These are phyloP conservation scores for Begonia fuchsioides DNA, from an alignment of 306 rosid genomes.

Conservation along the genomic window DNA sequence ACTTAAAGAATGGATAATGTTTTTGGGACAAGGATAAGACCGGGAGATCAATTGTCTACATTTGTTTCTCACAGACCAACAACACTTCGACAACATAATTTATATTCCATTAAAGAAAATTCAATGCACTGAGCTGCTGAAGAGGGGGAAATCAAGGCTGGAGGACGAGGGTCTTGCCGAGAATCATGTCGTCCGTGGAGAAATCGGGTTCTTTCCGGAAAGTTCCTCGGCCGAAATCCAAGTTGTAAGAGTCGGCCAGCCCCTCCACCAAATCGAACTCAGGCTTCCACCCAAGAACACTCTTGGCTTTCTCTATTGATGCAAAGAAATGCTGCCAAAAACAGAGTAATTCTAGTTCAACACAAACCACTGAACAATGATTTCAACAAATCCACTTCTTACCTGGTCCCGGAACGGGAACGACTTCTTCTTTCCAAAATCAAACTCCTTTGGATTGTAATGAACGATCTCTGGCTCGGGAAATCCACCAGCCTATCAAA, in stretches of 20 bases:
- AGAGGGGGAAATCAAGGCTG: conserved; percentile 11
- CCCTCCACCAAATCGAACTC: conserved; percentile 74
- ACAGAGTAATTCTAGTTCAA: background rate
- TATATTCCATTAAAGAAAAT: too few relatives aligned
- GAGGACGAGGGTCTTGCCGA: conserved; percentile 72
- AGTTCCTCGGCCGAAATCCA: conserved; percentile 90
- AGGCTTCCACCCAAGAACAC: conserved; percentile 68
- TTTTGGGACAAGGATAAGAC: too few relatives aligned
- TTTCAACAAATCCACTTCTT: background rate
- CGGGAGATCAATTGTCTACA: too few relatives aligned
- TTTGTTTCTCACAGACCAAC: too few relatives aligned
- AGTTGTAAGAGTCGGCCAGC: conserved; percentile 68
- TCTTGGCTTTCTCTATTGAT: conserved; percentile 73
- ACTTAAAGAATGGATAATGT: too few relatives aligned
- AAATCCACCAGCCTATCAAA: conserved; percentile 69
- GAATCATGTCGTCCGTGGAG: conserved; percentile 75
- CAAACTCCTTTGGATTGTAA: conserved; percentile 80
- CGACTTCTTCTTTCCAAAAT: conserved; percentile 86
- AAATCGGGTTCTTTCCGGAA: conserved; percentile 86
- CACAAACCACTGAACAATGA: background rate
- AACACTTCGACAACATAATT: too few relatives aligned
- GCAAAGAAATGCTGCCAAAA: conserved; percentile 85
- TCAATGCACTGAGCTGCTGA: too few relatives aligned
- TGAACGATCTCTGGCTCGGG: conserved; percentile 90
- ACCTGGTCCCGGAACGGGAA: conserved; percentile 98